Base-by-base conservation (phyloP, 2,329 filamentous ascomycete genomes). In the Xylariaceae sp. region DNA sequence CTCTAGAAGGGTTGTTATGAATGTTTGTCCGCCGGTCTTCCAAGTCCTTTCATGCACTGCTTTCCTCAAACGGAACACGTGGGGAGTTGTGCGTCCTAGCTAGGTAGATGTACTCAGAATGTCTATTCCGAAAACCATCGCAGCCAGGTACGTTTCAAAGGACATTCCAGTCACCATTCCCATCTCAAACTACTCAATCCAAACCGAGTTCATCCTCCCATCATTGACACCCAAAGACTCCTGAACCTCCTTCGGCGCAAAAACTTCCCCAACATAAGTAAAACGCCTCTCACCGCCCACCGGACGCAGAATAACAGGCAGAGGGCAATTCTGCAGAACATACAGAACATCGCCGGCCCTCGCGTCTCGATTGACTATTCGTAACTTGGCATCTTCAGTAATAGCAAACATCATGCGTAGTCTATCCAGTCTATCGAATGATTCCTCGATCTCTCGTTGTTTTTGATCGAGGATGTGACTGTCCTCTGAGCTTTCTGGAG, bases 251-350 rank as follows among this genome's bases (percentile, higher is more conserved):
- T 50, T 16, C 36, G 41, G 31, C 14, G 31, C 41, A n/a, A 45
- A 50, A 9, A 45, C 42, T 18, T 50, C 48, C 5, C 48, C 48
- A 10, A 50, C 22, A 18, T 40, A 45, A 14, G 12, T 45, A 13
- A 44, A 40, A 11, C 5, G n/a, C 10, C 43, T 14, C 17, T 12
- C 4, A 9, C 18, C 16, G 18, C 14, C 12, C 2, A n/a, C 10
- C 16, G 6, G 45, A 5, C 50, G 50, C 17, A 53, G 22, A 19
- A 55, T 17, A 18, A 52, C 53, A 45, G 48, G 48, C 31, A 51
- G 39, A n/a, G 53, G 48, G 42, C 53, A 52, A 28, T 55, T 51
- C 42, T 51, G 34, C 31, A 46, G 38, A 14, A 52, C 16, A 22
- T 51, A 51, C 13, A 51, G 31, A 2, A 17, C 9, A 19, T 52